phyloP scores from a whole-genome alignment of 768 basidiomycete species.

The Boletus fagicola region DNA sequence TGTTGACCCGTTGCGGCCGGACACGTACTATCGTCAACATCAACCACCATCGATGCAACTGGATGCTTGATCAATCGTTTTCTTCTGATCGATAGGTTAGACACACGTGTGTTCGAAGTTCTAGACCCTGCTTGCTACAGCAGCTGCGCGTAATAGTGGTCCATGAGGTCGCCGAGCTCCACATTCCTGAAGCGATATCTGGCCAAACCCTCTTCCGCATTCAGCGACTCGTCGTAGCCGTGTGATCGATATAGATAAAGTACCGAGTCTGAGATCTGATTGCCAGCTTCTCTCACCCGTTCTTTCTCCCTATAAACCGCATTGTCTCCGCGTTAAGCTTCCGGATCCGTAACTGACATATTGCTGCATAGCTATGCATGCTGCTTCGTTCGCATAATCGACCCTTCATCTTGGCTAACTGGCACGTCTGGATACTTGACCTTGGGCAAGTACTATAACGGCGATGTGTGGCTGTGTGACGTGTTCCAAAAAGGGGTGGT shows the following conservation, averaged over 20 bases:
- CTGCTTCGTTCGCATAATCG: background rate
- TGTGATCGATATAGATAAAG: background rate
- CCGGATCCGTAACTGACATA: background rate
- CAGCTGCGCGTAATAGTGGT: background rate
- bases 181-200: background rate
- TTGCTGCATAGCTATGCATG: background rate
- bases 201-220: background rate
- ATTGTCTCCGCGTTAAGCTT: constrained; percentile 20
- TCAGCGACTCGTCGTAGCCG: background rate
- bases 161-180: background rate
- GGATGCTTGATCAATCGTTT: background rate
- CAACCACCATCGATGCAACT: background rate
- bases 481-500: constrained; percentile 14
- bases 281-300: constrained; percentile 13
- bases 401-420: background rate
- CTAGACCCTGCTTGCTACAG: background rate
- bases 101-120: background rate
- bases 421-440: background rate
- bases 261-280: background rate
- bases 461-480: constrained; percentile 17
- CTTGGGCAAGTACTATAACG: background rate
- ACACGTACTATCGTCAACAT: background rate
- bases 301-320: constrained; percentile 28
- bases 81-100: background rate
- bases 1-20: constrained; percentile 8